A percentile compares a stretch with the other conserved stretches of the same genome.
Conservation (phyloP, 495 filamentous ascomycete species). For the Aspergillus nanangensis region DNA sequence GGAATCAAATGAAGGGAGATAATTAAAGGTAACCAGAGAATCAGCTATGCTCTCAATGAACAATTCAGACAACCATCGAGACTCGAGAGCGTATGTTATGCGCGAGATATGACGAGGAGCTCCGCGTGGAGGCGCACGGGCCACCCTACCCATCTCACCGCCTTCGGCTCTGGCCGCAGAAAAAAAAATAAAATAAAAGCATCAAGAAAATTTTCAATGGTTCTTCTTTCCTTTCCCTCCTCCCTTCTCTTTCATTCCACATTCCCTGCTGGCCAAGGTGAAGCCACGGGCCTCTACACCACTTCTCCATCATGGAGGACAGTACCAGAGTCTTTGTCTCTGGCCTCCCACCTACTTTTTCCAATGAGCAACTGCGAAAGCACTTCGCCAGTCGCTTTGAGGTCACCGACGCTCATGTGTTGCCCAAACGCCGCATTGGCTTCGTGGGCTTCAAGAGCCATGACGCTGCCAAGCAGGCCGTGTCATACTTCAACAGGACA, state of each 20-base stretch:
- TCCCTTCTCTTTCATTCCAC: constrained; percentile 13
- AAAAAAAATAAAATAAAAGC: no score
- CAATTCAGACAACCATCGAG: no score
- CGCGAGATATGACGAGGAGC: constrained; percentile 11
- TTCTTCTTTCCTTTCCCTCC: constrained; percentile 18
- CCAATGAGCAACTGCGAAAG: constrained; percentile 75
- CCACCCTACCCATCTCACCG: constrained; percentile 26
- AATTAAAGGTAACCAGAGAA: neutral
- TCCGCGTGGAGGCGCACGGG: constrained; percentile 16
- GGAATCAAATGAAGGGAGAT: neutral
- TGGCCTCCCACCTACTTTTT: constrained; percentile 69
- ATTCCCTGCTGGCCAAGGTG: constrained; percentile 6
- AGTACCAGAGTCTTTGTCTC: constrained; percentile 82
- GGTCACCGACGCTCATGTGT: constrained; percentile 87
- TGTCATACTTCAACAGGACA: constrained; percentile 90
- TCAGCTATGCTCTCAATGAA: no score
- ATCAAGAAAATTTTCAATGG: constrained; percentile 7
- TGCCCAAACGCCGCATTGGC: constrained; percentile 84
- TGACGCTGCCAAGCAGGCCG: constrained; percentile 73
- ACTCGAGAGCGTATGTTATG: constrained; percentile 8
- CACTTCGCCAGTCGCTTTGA: constrained; percentile 75
- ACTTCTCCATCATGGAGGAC: constrained; percentile 38
- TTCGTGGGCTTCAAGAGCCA: constrained; percentile 91
- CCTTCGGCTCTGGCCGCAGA: constrained; percentile 30
- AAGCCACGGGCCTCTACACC: constrained; percentile 5